Percentiles rank a stretch among this genome's conserved stretches.
Conservation (phyloP, 2,329 filamentous ascomycete species). For the Pseudogymnoascus sp. region DNA sequence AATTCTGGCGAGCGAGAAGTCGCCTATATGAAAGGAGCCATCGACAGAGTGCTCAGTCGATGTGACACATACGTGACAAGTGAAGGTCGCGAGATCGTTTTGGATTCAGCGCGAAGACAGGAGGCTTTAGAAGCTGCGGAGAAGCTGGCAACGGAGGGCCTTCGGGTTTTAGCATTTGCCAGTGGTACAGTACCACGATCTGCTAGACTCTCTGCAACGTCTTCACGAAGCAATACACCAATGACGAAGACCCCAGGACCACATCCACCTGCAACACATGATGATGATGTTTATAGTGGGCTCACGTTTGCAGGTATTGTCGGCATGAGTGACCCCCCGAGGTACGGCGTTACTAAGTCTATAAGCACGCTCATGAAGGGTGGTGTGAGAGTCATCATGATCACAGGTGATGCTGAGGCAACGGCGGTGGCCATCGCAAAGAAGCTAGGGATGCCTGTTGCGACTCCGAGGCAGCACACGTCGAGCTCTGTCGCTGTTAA, state of each 20-base stretch:
- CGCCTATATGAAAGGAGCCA: conserved; percentile 90
- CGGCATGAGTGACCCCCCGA: conserved; percentile 93
- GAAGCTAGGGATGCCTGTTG: conserved; percentile 88
- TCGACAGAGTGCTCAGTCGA: conserved; percentile 75
- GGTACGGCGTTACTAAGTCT: conserved; percentile 79
- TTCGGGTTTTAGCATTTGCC: conserved; percentile 87
- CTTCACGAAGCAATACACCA: conserved; percentile 44
- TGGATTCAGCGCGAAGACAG: conserved; percentile 67
- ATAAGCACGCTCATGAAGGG: conserved; percentile 87
- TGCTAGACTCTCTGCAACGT: conserved; percentile 29
- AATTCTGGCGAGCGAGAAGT: conserved; percentile 55
- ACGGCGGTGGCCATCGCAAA: conserved; percentile 89
- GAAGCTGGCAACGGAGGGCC: conserved; percentile 76
- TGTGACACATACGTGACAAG: conserved; percentile 86
- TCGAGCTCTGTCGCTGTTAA: conserved; percentile 51
- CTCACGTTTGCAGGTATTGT: conserved; percentile 87
- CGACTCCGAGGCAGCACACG: conserved; percentile 42
- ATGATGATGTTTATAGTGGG: conserved; percentile 70
- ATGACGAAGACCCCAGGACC: conserved; percentile 28
- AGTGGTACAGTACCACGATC: conserved; percentile 60
- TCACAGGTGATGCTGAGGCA: conserved; percentile 91
- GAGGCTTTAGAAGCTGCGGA: conserved; percentile 74
- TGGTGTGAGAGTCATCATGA: conserved; percentile 97
- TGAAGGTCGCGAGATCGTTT: conserved; percentile 75
- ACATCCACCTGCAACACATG: conserved; percentile 30